Evolutionary conservation across 345 rosid species (phyloP), one percentile per base, ranked within the genome.

Genomic region (Kernera saxatilis): DNA sequence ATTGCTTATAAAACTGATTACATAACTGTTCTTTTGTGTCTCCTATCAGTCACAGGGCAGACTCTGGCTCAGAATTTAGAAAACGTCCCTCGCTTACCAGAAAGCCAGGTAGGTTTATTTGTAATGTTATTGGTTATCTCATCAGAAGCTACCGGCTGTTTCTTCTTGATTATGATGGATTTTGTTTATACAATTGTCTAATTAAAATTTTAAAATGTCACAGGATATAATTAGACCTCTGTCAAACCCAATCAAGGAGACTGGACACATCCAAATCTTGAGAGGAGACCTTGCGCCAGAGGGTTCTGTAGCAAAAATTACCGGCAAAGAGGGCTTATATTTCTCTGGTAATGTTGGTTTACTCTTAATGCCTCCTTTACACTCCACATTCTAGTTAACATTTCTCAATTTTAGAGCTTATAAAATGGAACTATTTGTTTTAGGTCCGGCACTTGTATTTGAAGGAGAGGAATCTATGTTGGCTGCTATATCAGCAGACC

Each of bases 291-390:
- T 94, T 52, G 97, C 99, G 25, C 96, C 99, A 10, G 87, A 92
- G n/a, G 99, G 99, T 72, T 94, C 97, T 70, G 97, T 94, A 29
- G 99, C 99, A 52, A 94, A 94, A 81, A 94, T 94, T 74, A 94
- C 99, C 2, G 99, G 99, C 77, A 94, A 94, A 79, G 99, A 94
- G 79, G 99, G 99, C 25, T 78, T 94, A 15, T 88, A 83, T 83
- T 94, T 94, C 79, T 86, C 93, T 64, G 99, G 99, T 94, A 57
- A 63, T 46, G 22, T 37, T 35, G 64, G 14, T 51, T 58, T 1
- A 5, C 26, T 55, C 46, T 58, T 48, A 9, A 9, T 54, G 37
- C 22, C 18, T 30, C 39, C 29, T 29, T 40, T 19, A 45, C n/a
- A 43, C 67, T 10, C 26, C 6, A 64, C 49, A 51, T 3, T 55